Percentiles rank a stretch among this genome's conserved stretches.
phyloP scores from a whole-genome alignment of 2,329 filamentous ascomycete genomes.

The Ophiocordyceps camponoti-leonardi region DNA sequence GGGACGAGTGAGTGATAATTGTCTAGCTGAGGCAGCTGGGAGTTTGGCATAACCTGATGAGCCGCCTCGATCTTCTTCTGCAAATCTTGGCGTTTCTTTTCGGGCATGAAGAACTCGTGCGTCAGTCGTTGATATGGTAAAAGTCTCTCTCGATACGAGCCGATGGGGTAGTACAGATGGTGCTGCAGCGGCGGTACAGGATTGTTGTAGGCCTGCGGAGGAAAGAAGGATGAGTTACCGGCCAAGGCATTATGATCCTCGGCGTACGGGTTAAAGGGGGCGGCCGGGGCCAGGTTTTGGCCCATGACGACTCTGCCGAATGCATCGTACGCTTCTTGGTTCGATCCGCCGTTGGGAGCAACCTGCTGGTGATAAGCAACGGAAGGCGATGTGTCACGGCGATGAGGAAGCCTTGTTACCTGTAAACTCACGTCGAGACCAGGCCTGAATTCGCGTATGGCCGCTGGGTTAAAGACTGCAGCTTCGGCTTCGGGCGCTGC shows the following conservation, averaged over 20 bases:
- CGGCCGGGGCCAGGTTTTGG: constrained; percentile 28
- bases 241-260: constrained; percentile 48
- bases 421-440: constrained; percentile 33
- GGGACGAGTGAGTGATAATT: constrained; percentile 88
- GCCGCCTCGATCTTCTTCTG: constrained; percentile 79
- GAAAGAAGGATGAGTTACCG: constrained; percentile 49
- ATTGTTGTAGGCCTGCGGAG: constrained; percentile 33
- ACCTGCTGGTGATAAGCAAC: constrained; percentile 10
- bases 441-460: constrained; percentile 43
- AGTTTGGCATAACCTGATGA: constrained; percentile 64
- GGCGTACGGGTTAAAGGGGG: constrained; percentile 59
- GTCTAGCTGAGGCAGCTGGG: constrained; percentile 63
- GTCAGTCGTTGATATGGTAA: constrained; percentile 71
- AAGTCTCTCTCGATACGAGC: constrained; percentile 65
- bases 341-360: constrained; percentile 27
- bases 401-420: constrained; percentile 16
- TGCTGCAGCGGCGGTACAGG: constrained; percentile 60
- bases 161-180: constrained; percentile 80
- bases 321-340: constrained; percentile 40
- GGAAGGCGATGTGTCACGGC: not conserved
- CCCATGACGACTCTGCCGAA: constrained; percentile 42
- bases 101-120: constrained; percentile 83
- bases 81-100: constrained; percentile 71
- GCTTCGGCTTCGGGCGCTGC: constrained; percentile 24
- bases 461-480: constrained; percentile 35